Evolutionary conservation across 148 eudicot species (phyloP), one percentile per base, ranked within the genome.

Genomic region (Chenopodium album): DNA sequence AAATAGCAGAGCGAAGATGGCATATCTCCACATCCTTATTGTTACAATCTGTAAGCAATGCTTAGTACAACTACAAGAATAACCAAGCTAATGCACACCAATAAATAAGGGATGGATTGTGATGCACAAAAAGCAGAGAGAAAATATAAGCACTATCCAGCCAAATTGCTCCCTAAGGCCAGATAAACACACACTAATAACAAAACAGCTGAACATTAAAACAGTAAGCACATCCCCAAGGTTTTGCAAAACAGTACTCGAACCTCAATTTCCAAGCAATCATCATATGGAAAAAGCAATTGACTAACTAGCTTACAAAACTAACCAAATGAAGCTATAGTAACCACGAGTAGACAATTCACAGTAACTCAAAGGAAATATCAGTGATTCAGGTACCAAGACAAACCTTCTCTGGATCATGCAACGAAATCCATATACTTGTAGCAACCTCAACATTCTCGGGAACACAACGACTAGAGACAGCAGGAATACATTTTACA

Each of bases 361-460:
- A 63, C 2, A 28, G n/a, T 47, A 12, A 65, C 67, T 65, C 20
- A 65, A 16, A 81, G 76, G 32, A 19, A 29, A 76, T 47, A 17
- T 17, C 63, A 41, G 22, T 16, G 14, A 13, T 7, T 52, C 34
- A 59, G 59, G 29, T 73, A 56, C 48, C 19, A 81, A 71, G 75
- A 47, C 84, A 75, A 76, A 94, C 99, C 99, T 96, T 96, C 68
- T 96, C 98, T 1, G 92, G 91, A 88, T 96, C 98, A 90, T 96
- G 99, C 73, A 94, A 82, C 26, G 97, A 95, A 87, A 96, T 91
- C 99, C 99, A 94, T 82, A 96, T 89, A 84, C 90, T 89, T 74
- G 98, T 96, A 26, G 98, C 95, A 84, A 94, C 89, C 82, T 94
- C 97, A 62, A 92, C 92, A 87, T 90, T 90, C 84, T 89, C 85